Base-by-base conservation (phyloP, 2,329 filamentous ascomycete genomes). In the Scedosporium aurantiacum region DNA sequence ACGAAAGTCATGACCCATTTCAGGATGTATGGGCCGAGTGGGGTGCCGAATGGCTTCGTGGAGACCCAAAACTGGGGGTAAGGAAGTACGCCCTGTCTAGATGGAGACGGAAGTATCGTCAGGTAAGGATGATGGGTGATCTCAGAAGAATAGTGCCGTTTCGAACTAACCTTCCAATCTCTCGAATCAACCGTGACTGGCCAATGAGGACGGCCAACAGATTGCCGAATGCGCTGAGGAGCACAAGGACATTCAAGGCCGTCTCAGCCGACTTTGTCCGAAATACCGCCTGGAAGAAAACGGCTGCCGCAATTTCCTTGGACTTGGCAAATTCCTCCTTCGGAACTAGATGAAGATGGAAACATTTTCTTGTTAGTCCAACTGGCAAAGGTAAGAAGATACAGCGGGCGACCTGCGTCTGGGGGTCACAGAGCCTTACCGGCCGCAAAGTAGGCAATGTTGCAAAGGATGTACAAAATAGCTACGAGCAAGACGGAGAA, bases 1-100 rank as follows among this genome's bases (percentile, higher is more conserved):
- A 86, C 65, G 2, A 82, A 68, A 0, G 84, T 86, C 62, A 84
- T 68, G 0, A 66, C 66, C 80, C 82, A 87, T 67, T 84, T 83
- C 3, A 86, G 64, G 2, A 78, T 60, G 63, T 85, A 85, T 0
- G 84, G 83, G 0, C 82, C 83, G 0, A 85, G 66, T 0, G 84
- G 83, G 0, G 85, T 88, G 1, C 83, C 84, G 62, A 87, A 86
- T 0, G 84, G 85, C 61, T 76, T 77, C 0, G 84, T 87, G 0
- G 81, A 83, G 0, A 82, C 83, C 84, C 84, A 88, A 63, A 87
- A 82, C 1, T 70, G 70, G 1, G 83, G 77, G n/a, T 70, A 86
- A 0, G 84, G 83, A 1, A 87, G 73, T 0, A 86, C 81, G 5
- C 84, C 84, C 72, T 86, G 83, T 63, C 81, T 76, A 43, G 8